Evolutionary conservation across 148 eudicot species (phyloP).

Genomic region (Rhododendron kiyosumense): DNA sequence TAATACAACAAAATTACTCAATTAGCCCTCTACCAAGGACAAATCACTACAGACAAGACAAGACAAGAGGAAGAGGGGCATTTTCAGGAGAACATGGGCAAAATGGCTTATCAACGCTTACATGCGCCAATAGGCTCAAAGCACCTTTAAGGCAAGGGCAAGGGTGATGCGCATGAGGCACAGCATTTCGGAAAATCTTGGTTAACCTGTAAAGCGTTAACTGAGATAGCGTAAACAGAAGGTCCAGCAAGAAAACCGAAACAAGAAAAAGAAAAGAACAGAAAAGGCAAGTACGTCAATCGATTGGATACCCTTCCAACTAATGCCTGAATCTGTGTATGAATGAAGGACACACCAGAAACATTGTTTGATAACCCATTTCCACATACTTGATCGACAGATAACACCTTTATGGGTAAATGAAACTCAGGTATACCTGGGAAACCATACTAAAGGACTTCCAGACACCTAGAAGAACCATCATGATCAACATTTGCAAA

Average conservation of each 20-base stretch:
- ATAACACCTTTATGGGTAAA: background rate
- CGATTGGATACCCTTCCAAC: background rate
- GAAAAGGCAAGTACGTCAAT: background rate
- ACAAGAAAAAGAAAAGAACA: background rate
- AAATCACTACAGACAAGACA: too few species aligned
- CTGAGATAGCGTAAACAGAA: background rate
- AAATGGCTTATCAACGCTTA: too few species aligned
- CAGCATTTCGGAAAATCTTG: background rate
- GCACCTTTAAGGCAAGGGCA: too few species aligned
- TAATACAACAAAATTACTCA: too few species aligned
- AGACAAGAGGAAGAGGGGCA: too few species aligned
- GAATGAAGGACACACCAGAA: background rate
- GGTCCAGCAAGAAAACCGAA: background rate
- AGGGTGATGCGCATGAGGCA: background rate
- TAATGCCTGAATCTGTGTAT: background rate
- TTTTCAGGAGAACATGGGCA: too few species aligned
- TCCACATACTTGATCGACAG: background rate
- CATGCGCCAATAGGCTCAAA: too few species aligned
- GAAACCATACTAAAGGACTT: background rate
- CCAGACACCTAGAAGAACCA: background rate
- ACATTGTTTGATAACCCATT: background rate
- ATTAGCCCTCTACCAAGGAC: too few species aligned
- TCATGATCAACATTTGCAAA: slow-evolving; percentile 1
- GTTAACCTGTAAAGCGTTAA: background rate
- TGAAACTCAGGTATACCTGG: background rate